phyloP scores from a whole-genome alignment of 2,329 filamentous ascomycete species.

The Botrytis aclada region DNA sequence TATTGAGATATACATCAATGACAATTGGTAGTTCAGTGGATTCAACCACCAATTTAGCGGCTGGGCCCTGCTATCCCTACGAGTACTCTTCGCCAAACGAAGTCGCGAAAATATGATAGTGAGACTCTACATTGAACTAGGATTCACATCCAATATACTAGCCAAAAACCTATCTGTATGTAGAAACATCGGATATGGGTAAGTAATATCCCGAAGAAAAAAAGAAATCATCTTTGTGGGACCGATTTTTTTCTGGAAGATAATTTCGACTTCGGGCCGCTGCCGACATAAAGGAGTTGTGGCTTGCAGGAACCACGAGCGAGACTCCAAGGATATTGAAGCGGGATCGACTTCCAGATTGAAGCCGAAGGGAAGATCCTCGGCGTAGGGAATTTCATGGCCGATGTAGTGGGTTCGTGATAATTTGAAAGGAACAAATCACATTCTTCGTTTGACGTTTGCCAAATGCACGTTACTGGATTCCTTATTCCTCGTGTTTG shows the following conservation, averaged over 20 bases:
- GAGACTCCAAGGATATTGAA: not conserved
- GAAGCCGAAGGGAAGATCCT: not conserved
- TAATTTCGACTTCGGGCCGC: not conserved
- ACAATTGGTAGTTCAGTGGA: not conserved
- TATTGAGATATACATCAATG: not conserved
- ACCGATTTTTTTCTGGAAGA: too few species aligned
- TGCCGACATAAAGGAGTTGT: not conserved
- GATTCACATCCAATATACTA: not conserved
- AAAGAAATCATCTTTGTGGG: not conserved
- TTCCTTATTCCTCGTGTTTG: not conserved
- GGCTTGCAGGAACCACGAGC: slow-evolving; percentile 6
- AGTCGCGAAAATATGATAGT: not conserved
- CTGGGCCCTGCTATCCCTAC: not conserved
- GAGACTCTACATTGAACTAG: not conserved
- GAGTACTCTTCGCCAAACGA: not conserved
- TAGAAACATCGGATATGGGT: not conserved
- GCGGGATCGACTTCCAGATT: not conserved
- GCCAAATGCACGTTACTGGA: not conserved
- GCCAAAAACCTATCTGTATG: not conserved
- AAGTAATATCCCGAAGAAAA: not conserved
- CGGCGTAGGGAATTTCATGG: not conserved
- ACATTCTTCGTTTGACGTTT: not conserved
- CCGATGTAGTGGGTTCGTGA: not conserved
- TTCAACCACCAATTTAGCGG: not conserved
- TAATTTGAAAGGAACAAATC: not conserved